Base-by-base conservation (phyloP, 1,284 basidiomycete genomes). In the Moesziomyces globuligerus region DNA sequence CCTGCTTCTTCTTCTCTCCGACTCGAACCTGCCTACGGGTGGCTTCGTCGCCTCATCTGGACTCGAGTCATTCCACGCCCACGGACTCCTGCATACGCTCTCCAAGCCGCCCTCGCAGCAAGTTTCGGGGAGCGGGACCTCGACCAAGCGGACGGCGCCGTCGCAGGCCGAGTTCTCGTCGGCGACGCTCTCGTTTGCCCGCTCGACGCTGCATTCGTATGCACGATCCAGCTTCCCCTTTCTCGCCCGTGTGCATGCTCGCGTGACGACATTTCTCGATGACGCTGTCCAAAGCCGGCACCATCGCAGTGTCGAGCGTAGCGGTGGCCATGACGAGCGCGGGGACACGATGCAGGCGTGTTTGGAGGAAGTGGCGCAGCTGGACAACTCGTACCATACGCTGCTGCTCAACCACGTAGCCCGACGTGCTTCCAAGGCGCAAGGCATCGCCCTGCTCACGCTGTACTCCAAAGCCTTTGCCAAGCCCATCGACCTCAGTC, bases 31-130 rank as follows among this genome's bases (percentile, higher is more conserved):
- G 17, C 80, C 80, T 7, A 82, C 80, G 0, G 93, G 93, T 28
- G 90, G 93, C 0, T 95, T 95, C 78, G 91, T 95, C 48, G 91
- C 93, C 0, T 94, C 94, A 0, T 89, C 92, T 1, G 95, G 95
- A 1, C 87, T 98, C 52, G 95, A 98, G 80, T 93, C 93, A 0
- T 94, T 90, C 80, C 84, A 88, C 29, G 90, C 91, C 36, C 95
- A 98, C 82, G 94, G 93, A 0, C 91, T 94, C 75, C 67, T 81
- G 17, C 68, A 71, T 37, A 62, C 26, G 23, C 47, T 10, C 46
- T 43, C 1, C 46, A 34, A 34, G 32, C 57, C 7, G 40, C 44
- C 5, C 10, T 32, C 10, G 28, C 34, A 7, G n/a, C n/a, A n/a
- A n/a, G n/a, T n/a, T n/a, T n/a, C n/a, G n/a, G n/a, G n/a, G n/a